Evolutionary conservation across 2,329 filamentous ascomycete genomes (phyloP), one percentile per base, ranked within the genome.

Genomic region (Fusarium sp.): DNA sequence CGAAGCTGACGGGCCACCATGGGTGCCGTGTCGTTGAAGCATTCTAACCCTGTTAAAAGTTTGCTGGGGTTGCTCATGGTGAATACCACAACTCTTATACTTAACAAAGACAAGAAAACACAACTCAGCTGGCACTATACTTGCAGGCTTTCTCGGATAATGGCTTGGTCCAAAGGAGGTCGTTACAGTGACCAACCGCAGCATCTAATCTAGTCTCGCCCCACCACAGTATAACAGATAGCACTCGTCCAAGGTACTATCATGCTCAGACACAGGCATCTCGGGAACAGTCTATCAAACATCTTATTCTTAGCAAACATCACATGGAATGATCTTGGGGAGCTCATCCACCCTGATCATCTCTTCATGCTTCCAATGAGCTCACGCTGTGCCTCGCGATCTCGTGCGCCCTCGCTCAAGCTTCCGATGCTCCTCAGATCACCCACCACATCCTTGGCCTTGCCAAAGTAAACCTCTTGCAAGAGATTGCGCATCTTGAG

Each of bases 391-490:
- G 93, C 90, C 74, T 94, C 93, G 66, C 92, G 88, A 72, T 98
- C 95, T 77, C 88, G 89, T 77, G 92, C 94, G 39, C 91, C 90
- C 81, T 97, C 94, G 70, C 93, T 97, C 79, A 98, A 82, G 68
- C 92, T 90, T 52, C 90, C 90, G 69, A 97, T 87, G 81, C 95
- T 98, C 79, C 96, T 88, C 81, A 99, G 82, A 80, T 99, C 95
- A 57, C 95, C 96, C 5, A 99, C 95, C 5, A 99, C 94, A 81
- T 99, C 96, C 87, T 97, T 98, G 57, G 96, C 95, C 86, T 99
- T 99, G 78, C 96, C 96, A 82, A 99, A 99, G 84, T 99, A 99
- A 50, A 99, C 96, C 82, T 99, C 96, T 85, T 99, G 95, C 79
- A 99, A 84, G 81, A 98, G 81, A 81, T 99, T 99, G 71, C 96